Percentiles rank a stretch among this genome's conserved stretches.
These are phyloP conservation scores for Trichosporon sp. DNA, from an alignment of 1,284 basidiomycete genomes.

Conservation along the genomic window DNA sequence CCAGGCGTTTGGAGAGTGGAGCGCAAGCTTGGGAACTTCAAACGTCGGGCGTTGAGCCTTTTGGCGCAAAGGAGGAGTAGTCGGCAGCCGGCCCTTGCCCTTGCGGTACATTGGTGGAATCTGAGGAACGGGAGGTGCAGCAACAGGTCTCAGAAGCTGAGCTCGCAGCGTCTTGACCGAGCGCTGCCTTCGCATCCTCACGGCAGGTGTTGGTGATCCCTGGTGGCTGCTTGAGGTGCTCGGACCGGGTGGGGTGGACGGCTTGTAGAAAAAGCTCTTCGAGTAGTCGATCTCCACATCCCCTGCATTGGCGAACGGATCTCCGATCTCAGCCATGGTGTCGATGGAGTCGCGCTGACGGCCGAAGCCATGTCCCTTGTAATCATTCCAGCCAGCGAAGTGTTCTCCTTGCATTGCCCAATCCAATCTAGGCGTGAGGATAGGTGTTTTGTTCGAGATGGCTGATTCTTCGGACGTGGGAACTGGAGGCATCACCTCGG, in stretches of 20 bases:
- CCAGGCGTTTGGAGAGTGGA: slow-evolving; percentile 44
- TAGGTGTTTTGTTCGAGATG: slow-evolving; percentile 16
- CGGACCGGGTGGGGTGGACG: slow-evolving; percentile 37
- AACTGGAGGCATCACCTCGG: not conserved
- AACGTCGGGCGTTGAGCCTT: slow-evolving; percentile 10
- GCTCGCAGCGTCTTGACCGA: slow-evolving; percentile 48
- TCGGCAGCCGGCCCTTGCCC: slow-evolving; percentile 8
- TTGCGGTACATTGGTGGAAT: slow-evolving; percentile 27
- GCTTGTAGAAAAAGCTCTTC: slow-evolving; percentile 50
- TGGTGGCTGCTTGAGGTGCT: not conserved
- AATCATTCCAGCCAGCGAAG: slow-evolving; percentile 39
- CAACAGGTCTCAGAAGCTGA: slow-evolving; percentile 36
- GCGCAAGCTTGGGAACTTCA: slow-evolving; percentile 36
- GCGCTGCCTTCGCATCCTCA: slow-evolving; percentile 21
- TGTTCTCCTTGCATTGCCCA: slow-evolving; percentile 34
- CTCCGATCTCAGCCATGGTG: slow-evolving; percentile 16
- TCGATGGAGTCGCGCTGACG: slow-evolving; percentile 10
- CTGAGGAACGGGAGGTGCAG: slow-evolving; percentile 36
- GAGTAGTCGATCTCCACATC: slow-evolving; percentile 39
- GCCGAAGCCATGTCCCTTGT: slow-evolving; percentile 3
- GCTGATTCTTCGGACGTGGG: not conserved
- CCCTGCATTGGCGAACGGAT: slow-evolving; percentile 12
- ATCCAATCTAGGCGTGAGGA: slow-evolving; percentile 38
- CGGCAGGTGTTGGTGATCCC: not conserved
- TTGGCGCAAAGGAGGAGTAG: slow-evolving; percentile 7